Evolutionary conservation across 2,329 filamentous ascomycete genomes (phyloP).

Genomic region (Stagonosporopsis chrysanthemi): DNA sequence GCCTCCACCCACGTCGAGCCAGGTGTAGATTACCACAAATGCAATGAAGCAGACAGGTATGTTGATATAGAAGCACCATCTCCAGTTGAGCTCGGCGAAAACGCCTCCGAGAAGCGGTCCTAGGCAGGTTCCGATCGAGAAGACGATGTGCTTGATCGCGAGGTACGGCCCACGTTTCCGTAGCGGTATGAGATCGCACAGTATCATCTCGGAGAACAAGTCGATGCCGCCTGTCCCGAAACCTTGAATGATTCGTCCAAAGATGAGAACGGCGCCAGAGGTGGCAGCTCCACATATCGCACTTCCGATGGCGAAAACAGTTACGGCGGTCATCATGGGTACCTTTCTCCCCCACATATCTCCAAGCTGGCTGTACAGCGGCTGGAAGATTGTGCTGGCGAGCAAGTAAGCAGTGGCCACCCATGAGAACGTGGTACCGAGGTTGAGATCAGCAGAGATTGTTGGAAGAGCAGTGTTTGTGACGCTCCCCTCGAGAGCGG

Average conservation of each 20-base stretch:
- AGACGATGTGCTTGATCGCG: conserved; percentile 36
- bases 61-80: conserved; percentile 56
- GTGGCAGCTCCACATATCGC: conserved; percentile 60
- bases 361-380: conserved; percentile 59
- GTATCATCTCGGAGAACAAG: conserved; percentile 57
- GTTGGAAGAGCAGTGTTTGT: conserved; percentile 53
- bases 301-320: conserved; percentile 61
- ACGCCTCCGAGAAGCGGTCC: conserved; percentile 44
- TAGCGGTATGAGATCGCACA: conserved; percentile 61
- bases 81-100: conserved; percentile 50
- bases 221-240: conserved; percentile 58
- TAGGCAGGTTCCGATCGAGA: conserved; percentile 36
- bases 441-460: conserved; percentile 42
- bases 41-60: conserved; percentile 43
- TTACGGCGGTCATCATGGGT: conserved; percentile 48
- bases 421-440: conserved; percentile 37
- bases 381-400: conserved; percentile 55
- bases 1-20: conserved; percentile 39
- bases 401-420: conserved; percentile 40
- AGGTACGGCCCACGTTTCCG: conserved; percentile 54
- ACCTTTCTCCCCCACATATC: conserved; percentile 62
- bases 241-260: conserved; percentile 64
- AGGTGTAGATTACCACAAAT: conserved; percentile 38
- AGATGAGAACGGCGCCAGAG: conserved; percentile 58
- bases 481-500: conserved; percentile 50